Conservation (phyloP, 2,329 filamentous ascomycete genomes). For the Colletotrichum musae region DNA sequence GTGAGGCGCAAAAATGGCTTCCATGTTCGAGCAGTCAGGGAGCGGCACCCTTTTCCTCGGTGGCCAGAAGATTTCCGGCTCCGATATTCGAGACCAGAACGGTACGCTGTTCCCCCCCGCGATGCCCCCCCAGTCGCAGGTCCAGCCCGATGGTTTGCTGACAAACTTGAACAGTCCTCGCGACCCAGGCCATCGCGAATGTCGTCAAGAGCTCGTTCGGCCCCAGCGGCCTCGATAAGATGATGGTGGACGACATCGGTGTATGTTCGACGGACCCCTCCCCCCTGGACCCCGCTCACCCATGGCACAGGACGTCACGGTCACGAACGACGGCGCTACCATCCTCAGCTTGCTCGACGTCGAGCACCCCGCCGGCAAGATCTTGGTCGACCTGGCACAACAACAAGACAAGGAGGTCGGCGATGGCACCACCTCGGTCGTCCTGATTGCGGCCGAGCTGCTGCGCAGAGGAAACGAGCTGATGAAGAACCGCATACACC, state of each 20-base stretch:
- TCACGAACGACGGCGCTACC: constrained; percentile 98
- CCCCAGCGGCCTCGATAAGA: constrained; percentile 97
- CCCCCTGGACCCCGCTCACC: constrained; percentile 43
- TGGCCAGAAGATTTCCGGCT: constrained; percentile 95
- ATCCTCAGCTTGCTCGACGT: constrained; percentile 96
- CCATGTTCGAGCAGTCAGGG: constrained; percentile 95
- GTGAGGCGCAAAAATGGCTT: constrained; percentile 76
- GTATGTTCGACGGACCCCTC: constrained; percentile 63
- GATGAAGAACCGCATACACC: constrained; percentile 99
- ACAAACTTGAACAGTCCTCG: constrained; percentile 74
- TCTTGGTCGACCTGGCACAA: constrained; percentile 95
- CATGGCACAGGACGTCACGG: constrained; percentile 85
- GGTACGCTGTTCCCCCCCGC: constrained; percentile 64
- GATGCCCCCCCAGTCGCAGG: constrained; percentile 6
- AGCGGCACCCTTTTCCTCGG: constrained; percentile 98
- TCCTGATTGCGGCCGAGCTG: constrained; percentile 96
- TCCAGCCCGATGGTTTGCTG: constrained; percentile 42
- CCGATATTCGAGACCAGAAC: constrained; percentile 98
- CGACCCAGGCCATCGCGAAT: constrained; percentile 97
- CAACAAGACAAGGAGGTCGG: constrained; percentile 99
- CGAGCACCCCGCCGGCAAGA: constrained; percentile 98
- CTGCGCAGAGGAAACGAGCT: constrained; percentile 95
- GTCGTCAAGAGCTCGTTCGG: constrained; percentile 99
- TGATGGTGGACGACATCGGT: constrained; percentile 99
- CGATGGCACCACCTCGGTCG: constrained; percentile 97